These are phyloP conservation scores for Colletotrichum tofieldiae DNA, from an alignment of 2,329 filamentous ascomycete genomes.

Conservation along the genomic window DNA sequence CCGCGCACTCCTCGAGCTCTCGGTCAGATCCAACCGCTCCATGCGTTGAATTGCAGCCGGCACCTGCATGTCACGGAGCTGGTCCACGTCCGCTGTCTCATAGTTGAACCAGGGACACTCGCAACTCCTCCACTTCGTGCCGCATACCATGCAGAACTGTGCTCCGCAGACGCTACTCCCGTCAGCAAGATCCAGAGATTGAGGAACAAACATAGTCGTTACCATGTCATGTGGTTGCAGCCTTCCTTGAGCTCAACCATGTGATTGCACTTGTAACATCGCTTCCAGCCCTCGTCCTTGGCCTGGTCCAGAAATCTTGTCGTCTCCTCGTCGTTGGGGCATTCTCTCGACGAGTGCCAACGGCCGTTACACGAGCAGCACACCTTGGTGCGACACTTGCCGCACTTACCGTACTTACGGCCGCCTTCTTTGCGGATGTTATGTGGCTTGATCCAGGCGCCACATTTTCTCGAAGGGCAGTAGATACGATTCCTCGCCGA, in stretches of 20 bases:
- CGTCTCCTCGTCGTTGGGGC: constrained; percentile 80
- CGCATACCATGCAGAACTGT: constrained; percentile 91
- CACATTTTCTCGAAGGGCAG: constrained; percentile 81
- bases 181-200: constrained; percentile 37
- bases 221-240: constrained; percentile 92
- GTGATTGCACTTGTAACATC: constrained; percentile 81
- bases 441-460: constrained; percentile 84
- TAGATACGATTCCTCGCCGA: constrained; percentile 83
- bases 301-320: constrained; percentile 75
- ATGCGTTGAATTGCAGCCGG: constrained; percentile 54
- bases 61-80: constrained; percentile 67
- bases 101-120: constrained; percentile 87
- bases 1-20: constrained; percentile 39
- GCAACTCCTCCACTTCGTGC: constrained; percentile 85
- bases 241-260: constrained; percentile 87
- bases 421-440: constrained; percentile 73
- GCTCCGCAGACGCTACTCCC: constrained; percentile 79
- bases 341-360: constrained; percentile 80
- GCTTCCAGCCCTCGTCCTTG: constrained; percentile 79
- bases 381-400: constrained; percentile 80
- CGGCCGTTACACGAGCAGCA: constrained; percentile 82
- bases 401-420: constrained; percentile 79
- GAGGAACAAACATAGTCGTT: constrained; percentile 52
- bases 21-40: constrained; percentile 27
- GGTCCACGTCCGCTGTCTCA: constrained; percentile 68